Percentiles rank a stretch among this genome's conserved stretches.
These are phyloP conservation scores for Phtheirospermum japonicum DNA, from an alignment of 257 asterid genomes.

Conservation along the genomic window DNA sequence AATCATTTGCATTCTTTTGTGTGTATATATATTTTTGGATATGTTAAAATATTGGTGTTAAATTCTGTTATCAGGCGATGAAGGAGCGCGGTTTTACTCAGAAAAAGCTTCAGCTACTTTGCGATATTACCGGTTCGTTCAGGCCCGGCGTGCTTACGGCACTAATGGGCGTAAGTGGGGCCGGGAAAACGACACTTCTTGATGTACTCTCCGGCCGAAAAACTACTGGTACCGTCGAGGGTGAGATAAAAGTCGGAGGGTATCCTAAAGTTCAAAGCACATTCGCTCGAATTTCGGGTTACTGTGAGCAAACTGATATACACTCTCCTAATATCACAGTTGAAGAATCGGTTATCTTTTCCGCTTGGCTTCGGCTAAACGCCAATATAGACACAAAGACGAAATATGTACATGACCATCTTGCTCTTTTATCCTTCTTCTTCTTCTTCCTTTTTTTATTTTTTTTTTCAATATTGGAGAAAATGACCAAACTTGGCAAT, in stretches of 20 bases:
- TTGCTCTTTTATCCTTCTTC: too few species aligned
- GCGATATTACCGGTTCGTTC: slow-evolving; percentile 48
- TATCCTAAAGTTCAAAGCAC: slow-evolving; percentile 55
- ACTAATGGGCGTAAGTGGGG: slow-evolving; percentile 64
- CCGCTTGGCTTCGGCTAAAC: slow-evolving; percentile 65
- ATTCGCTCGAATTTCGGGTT: slow-evolving; percentile 53
- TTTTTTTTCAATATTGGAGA: too few species aligned
- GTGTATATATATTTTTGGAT: neutral
- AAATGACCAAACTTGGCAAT: too few species aligned
- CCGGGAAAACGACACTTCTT: slow-evolving; percentile 65
- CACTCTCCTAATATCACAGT: slow-evolving; percentile 59
- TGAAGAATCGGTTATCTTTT: slow-evolving; percentile 51
- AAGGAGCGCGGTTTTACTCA: slow-evolving; percentile 49
- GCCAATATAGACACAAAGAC: slow-evolving; percentile 40
- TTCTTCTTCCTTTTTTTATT: too few species aligned
- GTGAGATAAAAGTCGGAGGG: slow-evolving; percentile 54
- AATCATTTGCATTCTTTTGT: slow-evolving; percentile 3
- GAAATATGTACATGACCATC: slow-evolving; percentile 37
- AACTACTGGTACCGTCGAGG: slow-evolving; percentile 50
- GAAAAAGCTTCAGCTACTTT: slow-evolving; percentile 47
- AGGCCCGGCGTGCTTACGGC: slow-evolving; percentile 68
- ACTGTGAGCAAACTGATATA: slow-evolving; percentile 56
- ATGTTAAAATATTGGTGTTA: neutral
- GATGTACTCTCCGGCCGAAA: slow-evolving; percentile 66
- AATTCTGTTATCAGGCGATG: slow-evolving; percentile 43